Base-by-base conservation (phyloP, 441 rosid genomes). In the Adansonia rubrostipa region DNA sequence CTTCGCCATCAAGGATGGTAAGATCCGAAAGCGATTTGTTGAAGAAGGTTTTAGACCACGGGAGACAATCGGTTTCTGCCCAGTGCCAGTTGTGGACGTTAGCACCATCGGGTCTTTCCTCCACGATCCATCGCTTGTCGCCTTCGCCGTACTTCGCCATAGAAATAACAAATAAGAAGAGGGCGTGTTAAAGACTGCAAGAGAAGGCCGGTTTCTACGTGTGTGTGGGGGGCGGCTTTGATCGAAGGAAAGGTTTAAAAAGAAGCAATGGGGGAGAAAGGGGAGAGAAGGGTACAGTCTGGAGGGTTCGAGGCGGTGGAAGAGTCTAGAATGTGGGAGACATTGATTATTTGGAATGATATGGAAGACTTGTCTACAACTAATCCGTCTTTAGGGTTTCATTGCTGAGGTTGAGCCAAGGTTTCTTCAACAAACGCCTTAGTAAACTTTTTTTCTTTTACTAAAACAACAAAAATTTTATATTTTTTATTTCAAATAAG, bases 51-150 rank as follows among this genome's bases (percentile, higher is more conserved):
- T 94, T 88, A 10, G 99, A 89, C 97, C 97, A 96, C 28, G 91
- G 97, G 7, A 96, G 85, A 77, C 99, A 96, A 68, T 96, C 85
- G 54, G 98, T 96, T 82, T 96, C 99, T 0, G 98, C 83, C 99
- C 98, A 96, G 91, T 96, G 99, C 99, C 99, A 94, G 88, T 96
- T 96, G 80, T 96, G 97, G 75, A 96, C 99, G 80, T 96, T 96
- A 81, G 99, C 87, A 45, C 99, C 99, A 87, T 96, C 99, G 28
- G 94, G 72, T 67, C 99, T 87, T 45, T 94, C 99, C 66, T 96
- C 97, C 0, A 96, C 99, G 88, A 96, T 94, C 99, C 99, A 96
- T 3, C 99, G 92, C 82, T 88, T 92, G 88, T 96, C 99, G 9
- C 99, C 99, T 68, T 96, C 99, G 20, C 99, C 99, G 87, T 84